Conservation (phyloP, 495 filamentous ascomycete species). For the Podospora australis region DNA sequence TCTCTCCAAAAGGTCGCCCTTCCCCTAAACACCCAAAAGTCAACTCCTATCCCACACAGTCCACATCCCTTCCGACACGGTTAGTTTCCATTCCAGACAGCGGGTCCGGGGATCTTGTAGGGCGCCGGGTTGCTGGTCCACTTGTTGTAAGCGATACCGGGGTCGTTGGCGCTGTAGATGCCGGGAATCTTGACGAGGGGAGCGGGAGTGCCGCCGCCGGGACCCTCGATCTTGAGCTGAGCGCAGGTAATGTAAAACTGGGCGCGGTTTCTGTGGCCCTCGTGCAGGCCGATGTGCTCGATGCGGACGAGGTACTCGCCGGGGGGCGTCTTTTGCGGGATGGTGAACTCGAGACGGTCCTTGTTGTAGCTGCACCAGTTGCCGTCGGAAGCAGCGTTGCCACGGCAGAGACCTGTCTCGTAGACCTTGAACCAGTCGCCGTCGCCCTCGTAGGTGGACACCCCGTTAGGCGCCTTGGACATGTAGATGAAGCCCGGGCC, state of each 20-base stretch:
- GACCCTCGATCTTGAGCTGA: constrained; percentile 45
- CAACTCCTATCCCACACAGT: too few species aligned
- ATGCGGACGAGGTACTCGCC: constrained; percentile 53
- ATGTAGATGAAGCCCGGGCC: constrained; percentile 42
- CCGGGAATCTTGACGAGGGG: constrained; percentile 46
- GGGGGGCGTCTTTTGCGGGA: constrained; percentile 39
- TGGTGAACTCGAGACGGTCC: constrained; percentile 40
- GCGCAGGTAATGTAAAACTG: constrained; percentile 48
- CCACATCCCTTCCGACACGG: too few species aligned
- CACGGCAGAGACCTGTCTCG: constrained; percentile 30
- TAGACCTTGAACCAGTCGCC: constrained; percentile 50
- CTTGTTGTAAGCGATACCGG: constrained; percentile 39
- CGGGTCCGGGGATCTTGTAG: constrained; percentile 35
- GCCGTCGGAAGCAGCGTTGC: constrained; percentile 21
- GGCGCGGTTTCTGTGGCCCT: constrained; percentile 30
- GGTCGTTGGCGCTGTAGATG: constrained; percentile 40
- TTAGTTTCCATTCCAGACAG: constrained; percentile 25
- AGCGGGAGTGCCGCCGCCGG: constrained; percentile 36
- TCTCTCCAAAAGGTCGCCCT: too few species aligned
- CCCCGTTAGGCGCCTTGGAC: constrained; percentile 39
- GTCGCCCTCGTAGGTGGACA: constrained; percentile 40
- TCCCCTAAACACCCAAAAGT: too few species aligned
- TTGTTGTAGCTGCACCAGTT: constrained; percentile 34
- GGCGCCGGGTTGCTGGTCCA: constrained; percentile 25
- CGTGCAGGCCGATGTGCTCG: constrained; percentile 52